Base-by-base conservation (phyloP, 371 early-diverging fungal genomes). In the Mortierella sp. region DNA sequence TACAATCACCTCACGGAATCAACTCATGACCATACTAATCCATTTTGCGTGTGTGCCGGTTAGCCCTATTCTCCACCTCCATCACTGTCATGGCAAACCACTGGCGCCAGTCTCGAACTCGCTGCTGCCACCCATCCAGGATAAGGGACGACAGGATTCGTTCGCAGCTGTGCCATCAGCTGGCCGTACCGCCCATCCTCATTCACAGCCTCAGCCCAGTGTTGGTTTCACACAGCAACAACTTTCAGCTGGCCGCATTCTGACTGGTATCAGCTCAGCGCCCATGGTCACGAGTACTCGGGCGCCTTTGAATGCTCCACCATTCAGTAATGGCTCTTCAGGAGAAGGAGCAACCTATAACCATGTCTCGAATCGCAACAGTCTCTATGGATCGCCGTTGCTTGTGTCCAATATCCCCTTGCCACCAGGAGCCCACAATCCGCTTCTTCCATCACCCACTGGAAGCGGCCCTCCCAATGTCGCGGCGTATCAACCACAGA, bases 391-490 rank as follows among this genome's bases (percentile, higher is more conserved):
- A 54, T 73, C 73, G 12, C 73, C 73, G 0, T 34, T 73, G 34
- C 47, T 67, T 0, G 50, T 67, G 7, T 27, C 63, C 57, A 73
- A 64, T 30, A 56, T 73, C 14, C 73, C 73, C 2, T 16, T 73
- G 49, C 73, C 73, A 3, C 73, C 73, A 39, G 73, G 73, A 19
- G 54, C 64, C 46, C 49, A 34, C n/a, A 73, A 73, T 21, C 68
- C 73, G 3, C 57, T 73, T 23, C 21, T 50, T 9, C 72, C 67
- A 21, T 72, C 67, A 8, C 67, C 67, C 0, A 27, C 31, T 19
- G n/a, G 39, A 10, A 42, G 28, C 46, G 49, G 41, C 16, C 53
- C 52, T 18, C n/a, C n/a, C 12, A 42, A 30, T 3, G 18, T 26
- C 14, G 19, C 39, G 13, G 45, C 42, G 14, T 72, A 67, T 31